Evolutionary conservation across 495 filamentous ascomycete species (phyloP).

Genomic region (Clavariopsis aquatica): DNA sequence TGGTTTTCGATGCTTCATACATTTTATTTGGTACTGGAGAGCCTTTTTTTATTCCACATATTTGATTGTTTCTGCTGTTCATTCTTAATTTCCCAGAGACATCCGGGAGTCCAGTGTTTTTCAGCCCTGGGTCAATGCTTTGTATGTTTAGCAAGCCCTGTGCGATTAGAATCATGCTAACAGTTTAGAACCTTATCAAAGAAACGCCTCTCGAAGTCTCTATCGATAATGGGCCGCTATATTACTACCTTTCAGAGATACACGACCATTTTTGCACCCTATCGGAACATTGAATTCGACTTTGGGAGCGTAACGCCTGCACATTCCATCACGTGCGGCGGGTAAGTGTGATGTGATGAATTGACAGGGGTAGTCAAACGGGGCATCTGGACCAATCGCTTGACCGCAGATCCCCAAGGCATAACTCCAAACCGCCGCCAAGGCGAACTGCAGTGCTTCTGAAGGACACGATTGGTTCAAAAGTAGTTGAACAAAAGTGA

Average conservation of each 20-base stretch:
- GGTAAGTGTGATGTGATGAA: neutral
- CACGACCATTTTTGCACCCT: neutral
- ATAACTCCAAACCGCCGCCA: neutral
- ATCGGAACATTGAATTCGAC: constrained; percentile 1
- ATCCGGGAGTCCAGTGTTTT: too few species aligned
- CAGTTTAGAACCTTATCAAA: too few species aligned
- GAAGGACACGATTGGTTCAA: neutral
- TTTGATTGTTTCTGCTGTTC: too few species aligned
- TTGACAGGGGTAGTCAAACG: neutral
- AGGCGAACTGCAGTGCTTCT: neutral
- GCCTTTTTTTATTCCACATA: too few species aligned
- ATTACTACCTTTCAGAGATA: neutral
- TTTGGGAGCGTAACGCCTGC: constrained; percentile 1
- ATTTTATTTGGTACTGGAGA: too few species aligned
- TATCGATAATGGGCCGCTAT: neutral
- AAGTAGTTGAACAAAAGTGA: neutral
- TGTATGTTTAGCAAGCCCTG: too few species aligned
- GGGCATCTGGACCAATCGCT: neutral
- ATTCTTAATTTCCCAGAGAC: too few species aligned
- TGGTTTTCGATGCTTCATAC: too few species aligned
- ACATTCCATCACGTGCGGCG: neutral
- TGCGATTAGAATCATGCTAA: too few species aligned
- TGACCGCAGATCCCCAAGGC: neutral
- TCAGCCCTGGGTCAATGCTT: too few species aligned
- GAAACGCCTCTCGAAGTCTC: neutral